Base-by-base conservation (phyloP, 1,284 basidiomycete species). In the Porodaedalea pini region DNA sequence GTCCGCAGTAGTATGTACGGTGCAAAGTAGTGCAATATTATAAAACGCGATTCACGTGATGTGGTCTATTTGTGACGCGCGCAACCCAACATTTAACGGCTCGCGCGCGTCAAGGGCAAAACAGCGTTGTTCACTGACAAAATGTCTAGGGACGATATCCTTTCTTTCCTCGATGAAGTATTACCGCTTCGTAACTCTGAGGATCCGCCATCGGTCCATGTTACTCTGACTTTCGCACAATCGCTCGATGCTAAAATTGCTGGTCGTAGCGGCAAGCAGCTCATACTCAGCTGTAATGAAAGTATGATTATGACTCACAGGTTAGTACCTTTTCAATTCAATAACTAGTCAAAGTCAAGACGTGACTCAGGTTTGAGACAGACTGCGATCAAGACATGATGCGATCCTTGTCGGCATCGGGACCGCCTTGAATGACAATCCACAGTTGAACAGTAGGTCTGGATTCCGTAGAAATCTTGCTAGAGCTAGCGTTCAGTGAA, bases 231-330 rank as follows among this genome's bases (percentile, higher is more conserved):
- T 1, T 99, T 95, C 73, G 96, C 96, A 1, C 95, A 98, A 70
- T 96, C 93, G 1, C 75, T 95, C 48, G 95, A 99, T 73, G 92
- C 85, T 31, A 95, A 94, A 71, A 96, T 98, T 61, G 93, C 93
- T 0, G 94, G 92, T 0, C 70, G 72, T 3, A 76, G 77, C 13
- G 87, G 92, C 5, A 75, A 76, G 63, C 92, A 94, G 71, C 80
- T 99, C 34, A 79, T 83, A 17, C 76, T 99, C 52, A 95, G 92
- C 64, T 89, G 95, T 1, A 73, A 78, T 36, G 91, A 97, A 67
- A 95, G 91, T 69, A 90, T 96, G 88, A 66, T 84, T 45, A 94
- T 99, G 90, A 98, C 96, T 11, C 96, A 98, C 71, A 90, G 88
- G 92, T 94, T 75, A 61, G 75, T 45, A 2, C 25, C 3, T 34